A percentile compares a stretch with the other conserved stretches of the same genome.
Conservation (phyloP, 805 yeast species). For the Jamesozyma piceae region DNA sequence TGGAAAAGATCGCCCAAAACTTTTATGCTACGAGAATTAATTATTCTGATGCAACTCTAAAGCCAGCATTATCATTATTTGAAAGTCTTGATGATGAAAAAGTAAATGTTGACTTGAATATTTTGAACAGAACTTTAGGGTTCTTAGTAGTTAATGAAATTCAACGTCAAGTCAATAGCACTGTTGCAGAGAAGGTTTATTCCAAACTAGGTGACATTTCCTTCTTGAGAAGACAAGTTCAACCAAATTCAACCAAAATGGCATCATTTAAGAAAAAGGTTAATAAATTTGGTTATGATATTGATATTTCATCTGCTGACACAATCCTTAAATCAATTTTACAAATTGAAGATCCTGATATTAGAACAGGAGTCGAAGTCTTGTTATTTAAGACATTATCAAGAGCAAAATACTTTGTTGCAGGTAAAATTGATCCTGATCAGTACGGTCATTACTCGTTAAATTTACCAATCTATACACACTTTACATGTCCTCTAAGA, state of each 20-base stretch:
- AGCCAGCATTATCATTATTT: constrained; percentile 49
- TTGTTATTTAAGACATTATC: constrained; percentile 72
- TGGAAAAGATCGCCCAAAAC: constrained; percentile 19
- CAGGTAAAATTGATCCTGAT: constrained; percentile 78
- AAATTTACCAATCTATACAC: constrained; percentile 80
- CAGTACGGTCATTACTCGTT: constrained; percentile 70
- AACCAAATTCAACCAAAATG: constrained; percentile 73
- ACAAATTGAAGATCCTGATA: constrained; percentile 47
- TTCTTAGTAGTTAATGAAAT: constrained; percentile 62
- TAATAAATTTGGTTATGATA: constrained; percentile 49
- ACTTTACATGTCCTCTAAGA: constrained; percentile 85
- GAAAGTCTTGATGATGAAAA: constrained; percentile 82
- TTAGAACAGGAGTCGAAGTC: constrained; percentile 68
- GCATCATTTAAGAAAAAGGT: constrained; percentile 71
- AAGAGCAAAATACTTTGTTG: constrained; percentile 78
- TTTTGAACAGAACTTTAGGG: constrained; percentile 53
- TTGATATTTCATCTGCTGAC: constrained; percentile 69
- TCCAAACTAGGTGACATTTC: constrained; percentile 73
- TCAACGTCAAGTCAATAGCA: constrained; percentile 68
- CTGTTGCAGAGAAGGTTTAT: constrained; percentile 73
- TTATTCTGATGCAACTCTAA: constrained; percentile 9
- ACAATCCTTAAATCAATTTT: constrained; percentile 65
- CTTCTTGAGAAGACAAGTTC: constrained; percentile 75
- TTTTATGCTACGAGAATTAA: constrained; percentile 22
- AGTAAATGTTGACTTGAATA: constrained; percentile 60